Percentiles rank a stretch among this genome's conserved stretches.
These are phyloP conservation scores for Phytophthora fragariaefolia DNA, from an alignment of 352 stramenopile genomes.

Conservation along the genomic window DNA sequence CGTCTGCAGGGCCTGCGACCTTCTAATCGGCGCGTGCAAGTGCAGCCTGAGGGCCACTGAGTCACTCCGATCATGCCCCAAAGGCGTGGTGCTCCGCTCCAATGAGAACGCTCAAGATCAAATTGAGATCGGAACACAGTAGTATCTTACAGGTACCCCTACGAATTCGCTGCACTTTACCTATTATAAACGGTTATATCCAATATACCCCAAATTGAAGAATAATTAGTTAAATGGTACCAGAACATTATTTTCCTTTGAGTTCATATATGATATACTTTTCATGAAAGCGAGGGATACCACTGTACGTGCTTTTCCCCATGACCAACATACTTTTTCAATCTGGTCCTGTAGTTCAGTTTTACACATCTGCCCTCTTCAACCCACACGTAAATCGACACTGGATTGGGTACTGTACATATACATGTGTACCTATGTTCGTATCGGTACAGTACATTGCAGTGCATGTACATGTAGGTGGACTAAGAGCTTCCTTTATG, in stretches of 20 bases:
- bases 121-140: neutral
- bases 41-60: neutral
- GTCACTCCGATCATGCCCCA: no score
- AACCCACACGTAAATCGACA: no score
- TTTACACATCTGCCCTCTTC: neutral
- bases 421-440: no score
- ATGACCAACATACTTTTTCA: neutral
- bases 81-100: slow-evolving; percentile 5
- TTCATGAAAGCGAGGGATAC: no score
- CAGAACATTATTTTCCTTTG: no score
- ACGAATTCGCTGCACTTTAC: neutral
- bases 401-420: no score
- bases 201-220: no score
- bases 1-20: neutral
- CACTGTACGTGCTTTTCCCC: no score
- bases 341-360: neutral
- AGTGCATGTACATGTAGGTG: neutral
- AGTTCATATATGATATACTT: no score
- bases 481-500: neutral
- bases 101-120: slow-evolving; percentile 7
- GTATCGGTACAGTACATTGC: no score
- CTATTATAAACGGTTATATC: no score
- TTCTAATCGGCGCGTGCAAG: slow-evolving; percentile 15
- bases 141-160: neutral
- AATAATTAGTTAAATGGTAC: no score